These are phyloP conservation scores for Rusavskia elegans DNA, from an alignment of 495 filamentous ascomycete genomes.

Conservation along the genomic window DNA sequence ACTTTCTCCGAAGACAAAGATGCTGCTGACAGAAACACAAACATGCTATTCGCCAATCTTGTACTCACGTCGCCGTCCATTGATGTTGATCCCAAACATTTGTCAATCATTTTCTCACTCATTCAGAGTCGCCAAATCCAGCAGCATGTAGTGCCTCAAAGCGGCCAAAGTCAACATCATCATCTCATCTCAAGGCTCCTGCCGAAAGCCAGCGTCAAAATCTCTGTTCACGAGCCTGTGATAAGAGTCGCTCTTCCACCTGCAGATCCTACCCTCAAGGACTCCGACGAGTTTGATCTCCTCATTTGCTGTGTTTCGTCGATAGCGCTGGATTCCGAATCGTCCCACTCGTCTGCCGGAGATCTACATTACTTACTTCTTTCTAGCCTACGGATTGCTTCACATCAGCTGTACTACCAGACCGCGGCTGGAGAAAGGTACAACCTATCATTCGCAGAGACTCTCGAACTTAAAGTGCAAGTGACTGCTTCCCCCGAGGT, in stretches of 20 bases:
- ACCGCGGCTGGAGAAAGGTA: constrained; percentile 66
- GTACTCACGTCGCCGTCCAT: constrained; percentile 92
- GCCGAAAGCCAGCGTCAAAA: constrained; percentile 86
- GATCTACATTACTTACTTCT: constrained; percentile 75
- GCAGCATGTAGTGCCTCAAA: constrained; percentile 24
- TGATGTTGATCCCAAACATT: constrained; percentile 85
- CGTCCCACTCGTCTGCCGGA: constrained; percentile 74
- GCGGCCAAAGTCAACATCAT: constrained; percentile 24
- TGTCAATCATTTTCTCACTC: constrained; percentile 72
- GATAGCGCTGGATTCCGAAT: constrained; percentile 80
- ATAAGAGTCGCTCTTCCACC: constrained; percentile 73
- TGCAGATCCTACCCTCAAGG: constrained; percentile 39
- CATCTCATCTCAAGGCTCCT: constrained; percentile 77
- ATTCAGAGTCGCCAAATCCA: constrained; percentile 39
- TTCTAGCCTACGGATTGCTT: constrained; percentile 65
- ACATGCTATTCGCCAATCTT: constrained; percentile 89
- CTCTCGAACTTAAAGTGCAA: constrained; percentile 70
- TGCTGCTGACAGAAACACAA: constrained; percentile 78
- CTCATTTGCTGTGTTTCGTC: constrained; percentile 90
- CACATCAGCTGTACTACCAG: constrained; percentile 91
- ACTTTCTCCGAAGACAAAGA: constrained; percentile 58
- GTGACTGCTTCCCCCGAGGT: constrained; percentile 76
- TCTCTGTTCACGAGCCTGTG: constrained; percentile 93
- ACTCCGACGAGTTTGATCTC: constrained; percentile 64
- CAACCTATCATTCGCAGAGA: constrained; percentile 71